Evolutionary conservation across 2,329 filamentous ascomycete species (phyloP).

Genomic region (Cytospora leucostoma): DNA sequence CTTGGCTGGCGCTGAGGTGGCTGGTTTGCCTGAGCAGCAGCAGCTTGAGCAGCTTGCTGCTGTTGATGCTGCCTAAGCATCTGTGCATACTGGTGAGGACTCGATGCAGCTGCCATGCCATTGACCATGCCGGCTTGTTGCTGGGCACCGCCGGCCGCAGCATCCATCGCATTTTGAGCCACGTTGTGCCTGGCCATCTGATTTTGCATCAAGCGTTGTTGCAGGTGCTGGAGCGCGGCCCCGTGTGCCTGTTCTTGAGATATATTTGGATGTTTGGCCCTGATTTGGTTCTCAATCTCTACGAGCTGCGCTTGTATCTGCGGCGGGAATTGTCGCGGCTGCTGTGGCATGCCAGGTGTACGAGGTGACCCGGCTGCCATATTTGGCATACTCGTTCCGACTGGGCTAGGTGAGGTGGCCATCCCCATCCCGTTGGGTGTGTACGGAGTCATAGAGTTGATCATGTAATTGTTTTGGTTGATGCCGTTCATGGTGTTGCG

Average conservation of each 20-base stretch:
- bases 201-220: slow-evolving; percentile 32
- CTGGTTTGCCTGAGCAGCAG: slow-evolving; percentile 31
- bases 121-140: slow-evolving; percentile 53
- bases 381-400: slow-evolving; percentile 49
- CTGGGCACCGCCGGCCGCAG: slow-evolving; percentile 52
- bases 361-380: slow-evolving; percentile 49
- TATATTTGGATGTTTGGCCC: slow-evolving; percentile 53
- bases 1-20: slow-evolving; percentile 24
- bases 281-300: slow-evolving; percentile 54
- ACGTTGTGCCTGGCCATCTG: slow-evolving; percentile 48
- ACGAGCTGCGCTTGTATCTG: slow-evolving; percentile 51
- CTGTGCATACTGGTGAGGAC: slow-evolving; percentile 62
- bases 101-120: slow-evolving; percentile 50
- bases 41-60: slow-evolving; percentile 42
- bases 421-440: slow-evolving; percentile 46
- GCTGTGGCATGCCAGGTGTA: slow-evolving; percentile 16
- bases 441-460: slow-evolving; percentile 53
- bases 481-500: slow-evolving; percentile 45
- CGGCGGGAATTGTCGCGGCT: slow-evolving; percentile 47
- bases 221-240: slow-evolving; percentile 53
- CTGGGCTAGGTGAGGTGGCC: slow-evolving; percentile 45
- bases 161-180: slow-evolving; percentile 54
- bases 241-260: slow-evolving; percentile 52
- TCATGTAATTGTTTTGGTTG: slow-evolving; percentile 55
- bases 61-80: slow-evolving; percentile 60